Percentiles rank a stretch among this genome's conserved stretches.
phyloP scores from a whole-genome alignment of 2,329 filamentous ascomycete species.

The Leptographium procerum region DNA sequence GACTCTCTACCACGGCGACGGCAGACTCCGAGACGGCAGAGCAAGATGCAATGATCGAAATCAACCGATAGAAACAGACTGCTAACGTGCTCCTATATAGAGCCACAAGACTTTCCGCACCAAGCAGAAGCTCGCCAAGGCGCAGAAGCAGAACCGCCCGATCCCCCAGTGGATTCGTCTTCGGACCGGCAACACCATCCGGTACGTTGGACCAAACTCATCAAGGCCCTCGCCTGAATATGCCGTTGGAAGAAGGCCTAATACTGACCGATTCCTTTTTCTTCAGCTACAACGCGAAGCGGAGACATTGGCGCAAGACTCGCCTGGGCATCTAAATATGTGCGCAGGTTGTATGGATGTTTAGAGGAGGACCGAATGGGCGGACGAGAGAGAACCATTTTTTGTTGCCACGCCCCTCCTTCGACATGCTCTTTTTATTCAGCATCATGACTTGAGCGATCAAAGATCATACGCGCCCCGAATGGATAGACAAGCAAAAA shows the following conservation, averaged over 20 bases:
- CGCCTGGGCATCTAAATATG: constrained; percentile 86
- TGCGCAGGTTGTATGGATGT: constrained; percentile 2
- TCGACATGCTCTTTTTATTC: background rate
- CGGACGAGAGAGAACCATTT: background rate
- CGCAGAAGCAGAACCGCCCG: constrained; percentile 99
- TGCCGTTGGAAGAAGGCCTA: background rate
- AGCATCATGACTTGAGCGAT: background rate
- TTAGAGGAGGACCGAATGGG: constrained; percentile 1
- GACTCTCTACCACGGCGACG: background rate
- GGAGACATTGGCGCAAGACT: constrained; percentile 99
- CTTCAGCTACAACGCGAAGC: constrained; percentile 98
- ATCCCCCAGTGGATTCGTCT: constrained; percentile 99
- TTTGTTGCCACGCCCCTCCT: background rate
- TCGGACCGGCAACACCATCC: constrained; percentile 97
- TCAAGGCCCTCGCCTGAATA: too few relatives aligned
- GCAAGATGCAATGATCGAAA: background rate
- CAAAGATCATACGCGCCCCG: background rate
- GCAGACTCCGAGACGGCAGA: background rate
- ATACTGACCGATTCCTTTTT: background rate
- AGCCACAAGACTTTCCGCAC: constrained; percentile 99
- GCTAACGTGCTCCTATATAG: constrained; percentile 35
- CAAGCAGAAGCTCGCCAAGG: constrained; percentile 99
- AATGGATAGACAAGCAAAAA: background rate
- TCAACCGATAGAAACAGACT: background rate
- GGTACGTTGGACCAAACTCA: constrained; percentile 48